Evolutionary conservation across 148 eudicot genomes (phyloP), one percentile per base, ranked within the genome.

Genomic region (Selenicereus undatus): DNA sequence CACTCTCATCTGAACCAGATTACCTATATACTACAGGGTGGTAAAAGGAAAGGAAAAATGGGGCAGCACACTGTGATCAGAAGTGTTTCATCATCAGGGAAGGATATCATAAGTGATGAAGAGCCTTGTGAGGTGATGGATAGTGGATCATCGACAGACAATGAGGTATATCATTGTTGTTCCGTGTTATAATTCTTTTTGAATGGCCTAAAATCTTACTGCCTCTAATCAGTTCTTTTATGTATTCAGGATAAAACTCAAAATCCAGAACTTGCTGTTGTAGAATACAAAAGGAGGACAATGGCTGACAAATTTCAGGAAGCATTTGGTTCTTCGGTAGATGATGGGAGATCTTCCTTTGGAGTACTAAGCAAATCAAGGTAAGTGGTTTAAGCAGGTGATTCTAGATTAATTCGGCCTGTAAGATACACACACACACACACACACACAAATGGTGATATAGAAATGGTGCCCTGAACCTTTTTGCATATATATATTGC

Each of bases 221-320:
- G 45, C 71, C 35, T 27, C 24, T 36, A 18, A 78, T 77, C 29
- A 52, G 21, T 48, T 77, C 51, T 66, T 16, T 62, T 72, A 18
- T 42, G 86, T 71, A 22, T 74, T 56, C 81, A 93, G 95, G 88
- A 77, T 58, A 82, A 81, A 82, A 84, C 74, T 78, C 84, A 84
- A 77, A 78, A 66, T 82, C 79, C 70, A 68, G 84, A 79, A 80
- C 79, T 79, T 78, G 81, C 76, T 81, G 26, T 80, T 26, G 81
- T 86, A 58, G 82, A 72, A 79, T 18, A 86, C n/a, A 78, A 69
- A 72, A 82, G 82, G 74, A 94, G 84, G 83, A 89, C 97, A 68
- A 91, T 95, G 87, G 90, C 87, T 65, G 98, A 93, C 84, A 92
- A 91, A 83, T 93, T 95, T 86, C 93, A 90, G 30, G 94, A 91